Conservation (phyloP, 192 early-diverging fungal species). For the Podila epigama region DNA sequence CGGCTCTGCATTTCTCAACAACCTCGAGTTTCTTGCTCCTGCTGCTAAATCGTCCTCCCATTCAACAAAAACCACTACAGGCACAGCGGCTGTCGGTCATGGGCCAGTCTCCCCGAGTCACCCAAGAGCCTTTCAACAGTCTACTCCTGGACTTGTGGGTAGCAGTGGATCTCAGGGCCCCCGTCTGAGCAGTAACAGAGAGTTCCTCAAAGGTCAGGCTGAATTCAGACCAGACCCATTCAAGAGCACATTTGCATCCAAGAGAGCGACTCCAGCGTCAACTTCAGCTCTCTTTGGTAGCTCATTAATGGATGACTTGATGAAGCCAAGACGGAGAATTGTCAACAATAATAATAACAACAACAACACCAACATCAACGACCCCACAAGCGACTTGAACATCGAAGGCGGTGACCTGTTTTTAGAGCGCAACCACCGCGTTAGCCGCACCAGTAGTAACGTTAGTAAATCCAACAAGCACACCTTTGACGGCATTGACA, state of each 20-base stretch:
- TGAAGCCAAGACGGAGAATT: background rate
- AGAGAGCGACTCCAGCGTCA: background rate
- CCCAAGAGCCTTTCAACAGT: background rate
- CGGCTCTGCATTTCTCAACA: conserved; percentile 41
- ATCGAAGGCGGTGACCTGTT: too few species aligned
- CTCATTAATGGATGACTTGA: background rate
- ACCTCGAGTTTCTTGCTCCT: conserved; percentile 42
- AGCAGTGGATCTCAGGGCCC: background rate
- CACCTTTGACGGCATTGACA: background rate
- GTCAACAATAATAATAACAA: background rate
- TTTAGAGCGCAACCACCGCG: background rate
- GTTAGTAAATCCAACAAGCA: background rate
- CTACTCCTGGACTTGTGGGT: background rate
- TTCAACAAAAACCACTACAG: too few species aligned
- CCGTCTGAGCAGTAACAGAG: conserved; percentile 1
- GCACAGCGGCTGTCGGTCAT: background rate
- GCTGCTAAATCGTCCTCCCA: conserved; percentile 8
- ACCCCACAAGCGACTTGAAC: background rate
- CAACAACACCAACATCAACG: background rate
- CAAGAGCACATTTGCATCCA: background rate
- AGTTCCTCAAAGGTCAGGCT: background rate
- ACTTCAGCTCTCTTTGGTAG: background rate
- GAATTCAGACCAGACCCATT: background rate
- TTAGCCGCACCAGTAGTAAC: background rate
- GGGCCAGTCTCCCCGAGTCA: background rate